phyloP scores from a whole-genome alignment of 1,284 basidiomycete genomes.

The Vanrija sp. region DNA sequence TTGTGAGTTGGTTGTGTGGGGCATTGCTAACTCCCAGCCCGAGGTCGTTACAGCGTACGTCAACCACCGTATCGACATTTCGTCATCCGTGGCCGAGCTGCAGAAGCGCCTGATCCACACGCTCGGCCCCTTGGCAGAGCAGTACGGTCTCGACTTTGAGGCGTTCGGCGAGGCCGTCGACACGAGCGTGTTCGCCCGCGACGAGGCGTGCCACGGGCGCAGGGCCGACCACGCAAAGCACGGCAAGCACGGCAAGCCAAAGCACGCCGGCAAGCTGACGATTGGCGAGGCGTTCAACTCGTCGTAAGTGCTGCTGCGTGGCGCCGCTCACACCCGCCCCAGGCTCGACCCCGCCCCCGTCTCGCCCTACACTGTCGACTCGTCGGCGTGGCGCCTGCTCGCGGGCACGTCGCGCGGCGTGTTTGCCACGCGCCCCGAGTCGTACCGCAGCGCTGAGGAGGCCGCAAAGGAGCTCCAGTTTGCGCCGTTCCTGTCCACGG shows the following conservation, averaged over 20 bases:
- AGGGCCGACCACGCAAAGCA: slow-evolving; percentile 6
- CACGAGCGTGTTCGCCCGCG: slow-evolving; percentile 12
- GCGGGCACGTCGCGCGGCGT: slow-evolving; percentile 34
- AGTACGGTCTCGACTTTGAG: slow-evolving; percentile 37
- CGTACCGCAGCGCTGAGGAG: slow-evolving; percentile 5
- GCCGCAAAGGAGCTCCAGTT: slow-evolving; percentile 28
- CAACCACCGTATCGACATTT: slow-evolving; percentile 44
- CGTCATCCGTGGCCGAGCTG: slow-evolving; percentile 32
- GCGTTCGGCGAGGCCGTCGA: slow-evolving; percentile 35
- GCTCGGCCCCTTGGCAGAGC: slow-evolving; percentile 30
- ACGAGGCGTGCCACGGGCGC: slow-evolving; percentile 4
- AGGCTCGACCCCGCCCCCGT: slow-evolving; percentile 44
- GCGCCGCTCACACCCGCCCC: no score
- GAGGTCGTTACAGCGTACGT: slow-evolving; percentile 39
- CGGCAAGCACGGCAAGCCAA: not conserved
- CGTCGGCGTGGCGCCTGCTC: slow-evolving; percentile 38
- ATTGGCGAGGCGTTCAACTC: slow-evolving; percentile 32
- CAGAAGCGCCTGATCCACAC: slow-evolving; percentile 31
- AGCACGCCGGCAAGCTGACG: slow-evolving; percentile 25
- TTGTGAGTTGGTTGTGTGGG: slow-evolving; percentile 10
- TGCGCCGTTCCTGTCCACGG: slow-evolving; percentile 35
- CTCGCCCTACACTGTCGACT: slow-evolving; percentile 36
- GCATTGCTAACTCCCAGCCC: slow-evolving; percentile 12
- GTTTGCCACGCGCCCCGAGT: slow-evolving; percentile 26
- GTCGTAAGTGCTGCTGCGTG: no score